These are phyloP conservation scores for Phytophthora multivora DNA, from an alignment of 352 stramenopile species.

Conservation along the genomic window DNA sequence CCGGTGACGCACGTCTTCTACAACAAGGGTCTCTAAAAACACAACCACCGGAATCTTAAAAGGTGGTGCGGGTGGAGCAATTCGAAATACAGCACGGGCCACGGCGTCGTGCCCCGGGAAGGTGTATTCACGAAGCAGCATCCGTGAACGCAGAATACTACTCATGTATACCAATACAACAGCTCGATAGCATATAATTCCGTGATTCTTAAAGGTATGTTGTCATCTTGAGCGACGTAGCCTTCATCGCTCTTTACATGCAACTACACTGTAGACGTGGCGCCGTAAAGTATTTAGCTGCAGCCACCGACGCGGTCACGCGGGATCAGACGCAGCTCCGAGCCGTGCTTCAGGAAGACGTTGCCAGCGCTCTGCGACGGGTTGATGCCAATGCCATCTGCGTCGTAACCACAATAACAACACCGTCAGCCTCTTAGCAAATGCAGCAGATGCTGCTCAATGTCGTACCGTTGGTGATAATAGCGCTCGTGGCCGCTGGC, in stretches of 20 bases:
- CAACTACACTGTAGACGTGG: neutral
- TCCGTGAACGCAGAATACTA: constrained; percentile 20
- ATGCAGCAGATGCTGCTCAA: neutral
- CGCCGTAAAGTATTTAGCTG: constrained; percentile 6
- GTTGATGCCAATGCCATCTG: constrained; percentile 89
- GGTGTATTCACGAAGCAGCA: constrained; percentile 23
- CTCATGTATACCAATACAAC: constrained; percentile 34
- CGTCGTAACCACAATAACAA: constrained; percentile 3
- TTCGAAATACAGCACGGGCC: constrained; percentile 1
- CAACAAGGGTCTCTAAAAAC: constrained; percentile 72
- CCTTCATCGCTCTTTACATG: neutral
- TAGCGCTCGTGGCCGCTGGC: constrained; percentile 79
- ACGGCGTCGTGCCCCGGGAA: constrained; percentile 7
- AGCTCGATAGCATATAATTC: constrained; percentile 21
- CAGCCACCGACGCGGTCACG: constrained; percentile 76
- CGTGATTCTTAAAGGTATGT: neutral
- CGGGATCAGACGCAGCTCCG: constrained; percentile 83
- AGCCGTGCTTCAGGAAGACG: constrained; percentile 87
- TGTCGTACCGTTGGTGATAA: constrained; percentile 81
- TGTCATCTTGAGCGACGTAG: neutral
- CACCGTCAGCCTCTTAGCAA: constrained; percentile 5
- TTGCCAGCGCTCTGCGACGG: constrained; percentile 79
- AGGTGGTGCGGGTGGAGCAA: neutral
- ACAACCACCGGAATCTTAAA: constrained; percentile 15
- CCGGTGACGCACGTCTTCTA: constrained; percentile 69